Percentiles rank a stretch among this genome's conserved stretches.
These are phyloP conservation scores for Mycosphaerella sp. DNA, from an alignment of 2,329 filamentous ascomycete genomes.

Conservation along the genomic window DNA sequence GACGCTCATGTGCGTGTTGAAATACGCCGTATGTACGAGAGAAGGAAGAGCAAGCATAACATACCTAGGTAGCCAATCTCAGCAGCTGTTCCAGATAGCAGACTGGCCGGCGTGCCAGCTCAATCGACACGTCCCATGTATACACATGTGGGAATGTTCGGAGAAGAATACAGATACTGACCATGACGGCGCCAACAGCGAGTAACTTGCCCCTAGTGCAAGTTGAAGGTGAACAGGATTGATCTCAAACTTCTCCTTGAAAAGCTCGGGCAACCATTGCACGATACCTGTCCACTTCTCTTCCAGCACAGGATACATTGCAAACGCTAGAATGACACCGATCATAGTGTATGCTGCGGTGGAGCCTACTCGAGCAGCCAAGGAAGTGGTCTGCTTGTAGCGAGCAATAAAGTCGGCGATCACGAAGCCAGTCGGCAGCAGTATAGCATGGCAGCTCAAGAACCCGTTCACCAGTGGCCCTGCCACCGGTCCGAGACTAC, in stretches of 20 bases:
- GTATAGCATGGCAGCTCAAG: slow-evolving; percentile 57
- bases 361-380: neutral
- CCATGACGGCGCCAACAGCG: slow-evolving; percentile 4
- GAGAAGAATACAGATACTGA: neutral
- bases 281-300: slow-evolving; percentile 6
- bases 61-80: neutral
- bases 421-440: slow-evolving; percentile 50
- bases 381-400: slow-evolving; percentile 2
- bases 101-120: neutral
- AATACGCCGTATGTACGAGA: slow-evolving; percentile 60
- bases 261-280: slow-evolving; percentile 4
- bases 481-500: slow-evolving; percentile 56
- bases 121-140: neutral
- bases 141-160: neutral
- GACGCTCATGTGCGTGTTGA: slow-evolving; percentile 63
- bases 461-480: slow-evolving; percentile 72
- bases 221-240: slow-evolving; percentile 63
- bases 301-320: slow-evolving; percentile 6
- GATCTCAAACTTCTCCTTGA: slow-evolving; percentile 6
- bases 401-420: slow-evolving; percentile 7
- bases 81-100: neutral
- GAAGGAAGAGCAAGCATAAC: slow-evolving; percentile 64
- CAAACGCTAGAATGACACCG: neutral
- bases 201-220: slow-evolving; percentile 56
- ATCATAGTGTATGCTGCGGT: neutral